Conservation (phyloP, 2,329 filamentous ascomycete genomes). For the Fusarium napiforme region DNA sequence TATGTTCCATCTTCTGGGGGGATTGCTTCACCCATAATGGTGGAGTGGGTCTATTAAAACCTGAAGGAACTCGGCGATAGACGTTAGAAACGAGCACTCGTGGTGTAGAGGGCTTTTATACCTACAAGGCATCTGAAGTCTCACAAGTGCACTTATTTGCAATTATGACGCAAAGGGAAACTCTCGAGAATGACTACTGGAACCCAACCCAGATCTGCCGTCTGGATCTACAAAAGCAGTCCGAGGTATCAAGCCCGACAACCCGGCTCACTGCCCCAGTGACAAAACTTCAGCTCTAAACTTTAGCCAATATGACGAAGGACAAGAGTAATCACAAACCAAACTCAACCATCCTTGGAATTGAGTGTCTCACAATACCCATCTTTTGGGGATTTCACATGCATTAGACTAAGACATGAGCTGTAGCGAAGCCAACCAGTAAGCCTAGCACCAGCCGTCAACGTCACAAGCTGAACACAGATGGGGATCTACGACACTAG, state of each 20-base stretch:
- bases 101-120: not conserved
- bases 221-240: too few species aligned
- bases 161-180: not conserved
- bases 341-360: not conserved
- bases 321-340: not conserved
- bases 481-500: not conserved
- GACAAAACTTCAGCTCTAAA: too few species aligned
- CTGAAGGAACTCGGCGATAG: rapidly evolving
- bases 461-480: not conserved
- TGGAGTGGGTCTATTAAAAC: rapidly evolving
- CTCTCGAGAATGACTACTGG: not conserved
- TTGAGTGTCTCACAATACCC: not conserved
- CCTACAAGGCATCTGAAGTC: rapidly evolving
- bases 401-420: not conserved
- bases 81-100: rapidly evolving
- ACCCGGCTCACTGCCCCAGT: not conserved
- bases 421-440: not conserved
- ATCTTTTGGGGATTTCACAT: not conserved
- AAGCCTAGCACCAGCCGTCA: not conserved
- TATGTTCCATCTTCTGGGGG: not conserved
- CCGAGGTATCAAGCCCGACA: not conserved
- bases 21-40: not conserved
- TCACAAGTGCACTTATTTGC: not conserved
- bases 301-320: not conserved
- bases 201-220: too few species aligned